A percentile compares a stretch with the other conserved stretches of the same genome.
phyloP scores from a whole-genome alignment of 805 yeast species.

The Pichia insulana region DNA sequence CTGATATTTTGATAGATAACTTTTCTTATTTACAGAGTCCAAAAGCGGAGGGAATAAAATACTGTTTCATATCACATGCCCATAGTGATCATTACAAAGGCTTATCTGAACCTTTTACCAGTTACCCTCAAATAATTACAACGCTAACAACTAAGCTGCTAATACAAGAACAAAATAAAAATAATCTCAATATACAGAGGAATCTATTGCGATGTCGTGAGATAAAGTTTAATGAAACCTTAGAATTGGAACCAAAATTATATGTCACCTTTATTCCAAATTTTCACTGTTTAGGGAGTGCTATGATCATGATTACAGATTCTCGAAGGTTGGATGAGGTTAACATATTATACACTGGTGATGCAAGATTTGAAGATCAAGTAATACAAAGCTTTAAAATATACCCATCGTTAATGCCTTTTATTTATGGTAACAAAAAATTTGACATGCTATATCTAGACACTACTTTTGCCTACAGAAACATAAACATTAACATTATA shows the following conservation, averaged over 20 bases:
- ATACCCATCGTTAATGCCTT: conserved; percentile 5
- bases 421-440: conserved; percentile 2
- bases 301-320: conserved; percentile 10
- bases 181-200: neutral
- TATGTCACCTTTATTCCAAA: conserved; percentile 13
- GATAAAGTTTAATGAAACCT: neutral
- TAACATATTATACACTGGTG: conserved; percentile 15
- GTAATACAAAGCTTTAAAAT: conserved; percentile 6
- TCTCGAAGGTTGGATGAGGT: neutral
- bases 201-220: neutral
- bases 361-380: conserved; percentile 12
- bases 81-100: conserved; percentile 15
- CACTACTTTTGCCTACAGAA: conserved; percentile 15
- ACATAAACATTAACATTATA: conserved; percentile 10
- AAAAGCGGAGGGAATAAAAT: neutral
- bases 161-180: neutral
- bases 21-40: conserved; percentile 1
- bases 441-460: conserved; percentile 14
- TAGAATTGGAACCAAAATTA: conserved; percentile 2
- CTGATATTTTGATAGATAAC: conserved; percentile 12
- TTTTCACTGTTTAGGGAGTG: conserved; percentile 18
- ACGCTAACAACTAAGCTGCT: conserved; percentile 3
- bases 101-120: neutral
- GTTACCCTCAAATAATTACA: neutral
- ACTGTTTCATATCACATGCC: conserved; percentile 16